Base-by-base conservation (phyloP, 192 early-diverging fungal genomes). In the Kappamyces sp. region DNA sequence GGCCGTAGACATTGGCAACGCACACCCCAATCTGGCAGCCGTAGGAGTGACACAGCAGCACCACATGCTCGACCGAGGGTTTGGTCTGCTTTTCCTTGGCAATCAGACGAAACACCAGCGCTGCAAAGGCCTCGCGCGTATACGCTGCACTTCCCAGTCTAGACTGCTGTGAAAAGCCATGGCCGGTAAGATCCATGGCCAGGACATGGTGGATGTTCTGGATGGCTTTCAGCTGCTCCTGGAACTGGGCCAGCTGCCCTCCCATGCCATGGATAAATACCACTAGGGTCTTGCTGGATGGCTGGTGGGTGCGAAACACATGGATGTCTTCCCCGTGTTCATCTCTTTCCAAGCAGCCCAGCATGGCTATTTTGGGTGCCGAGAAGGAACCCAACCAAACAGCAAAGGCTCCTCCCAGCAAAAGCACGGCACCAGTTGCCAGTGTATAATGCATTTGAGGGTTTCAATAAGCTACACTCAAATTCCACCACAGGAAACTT, bases 31-130 rank as follows among this genome's bases (percentile, higher is more conserved):
- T 40, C 40, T 30, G 30, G 54, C 40, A 0, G 4, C 54, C 54
- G 45, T 55, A 55, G 6, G 54, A 55, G 40, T 55, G 54, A 40
- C 54, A 55, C 12, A 55, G 39, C 40, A 55, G 40, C 54, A 40
- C 31, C 42, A 43, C 42, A 11, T 14, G 9, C 14, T 43, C 14
- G 42, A 43, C 42, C 8, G 14, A 43, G 42, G 8, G 42, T 0
- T 14, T 43, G 42, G 14, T 43, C 42, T 11, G 14, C 22, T 22
- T 22, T 22, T 22, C 22, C 22, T 22, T 22, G 22, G 22, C 22
- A 22, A 22, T 22, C 22, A 22, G 22, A 22, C 22, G 22, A n/a
- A 52, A 31, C 40, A 38, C 40, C 22, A 52, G 14, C 0, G 40
- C 50, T 30, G 36, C 50, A 30, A 38, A 39, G 12, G 40, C 36